Conservation (phyloP, 495 filamentous ascomycete species). For the Aspergillus saccharolyticus region DNA sequence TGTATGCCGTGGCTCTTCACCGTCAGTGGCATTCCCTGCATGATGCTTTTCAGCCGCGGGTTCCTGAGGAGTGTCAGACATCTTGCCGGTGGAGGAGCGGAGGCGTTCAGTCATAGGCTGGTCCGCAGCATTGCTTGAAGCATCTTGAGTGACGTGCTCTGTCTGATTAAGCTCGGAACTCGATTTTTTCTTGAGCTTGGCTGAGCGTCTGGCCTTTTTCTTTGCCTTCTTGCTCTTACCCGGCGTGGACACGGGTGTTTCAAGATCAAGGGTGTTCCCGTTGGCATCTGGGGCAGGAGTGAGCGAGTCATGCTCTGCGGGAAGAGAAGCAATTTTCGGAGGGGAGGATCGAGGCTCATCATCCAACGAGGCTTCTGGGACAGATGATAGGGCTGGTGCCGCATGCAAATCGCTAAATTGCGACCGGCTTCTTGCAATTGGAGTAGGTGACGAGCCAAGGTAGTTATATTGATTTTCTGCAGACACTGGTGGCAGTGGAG, state of each 20-base stretch:
- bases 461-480: slow-evolving; percentile 53
- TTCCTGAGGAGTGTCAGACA: slow-evolving; percentile 7
- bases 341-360: slow-evolving; percentile 39
- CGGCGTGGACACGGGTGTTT: slow-evolving; percentile 1
- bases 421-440: slow-evolving; percentile 43
- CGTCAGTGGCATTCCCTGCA: neutral
- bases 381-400: slow-evolving; percentile 13
- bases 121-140: slow-evolving; percentile 11
- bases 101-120: slow-evolving; percentile 25
- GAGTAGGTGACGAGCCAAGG: slow-evolving; percentile 79
- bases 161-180: neutral
- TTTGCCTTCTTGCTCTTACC: slow-evolving; percentile 18
- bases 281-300: slow-evolving; percentile 21
- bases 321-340: slow-evolving; percentile 21
- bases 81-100: slow-evolving; percentile 27
- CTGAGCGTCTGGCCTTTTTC: slow-evolving; percentile 11
- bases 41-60: neutral
- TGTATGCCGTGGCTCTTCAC: neutral
- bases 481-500: slow-evolving; percentile 38
- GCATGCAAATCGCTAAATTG: slow-evolving; percentile 20
- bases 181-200: slow-evolving; percentile 5
- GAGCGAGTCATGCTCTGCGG: slow-evolving; percentile 6
- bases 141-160: slow-evolving; percentile 1
- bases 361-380: slow-evolving; percentile 17
- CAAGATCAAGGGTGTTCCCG: neutral